Base-by-base conservation (phyloP, 2,329 filamentous ascomycete genomes). In the Domatiomyces globalis region DNA sequence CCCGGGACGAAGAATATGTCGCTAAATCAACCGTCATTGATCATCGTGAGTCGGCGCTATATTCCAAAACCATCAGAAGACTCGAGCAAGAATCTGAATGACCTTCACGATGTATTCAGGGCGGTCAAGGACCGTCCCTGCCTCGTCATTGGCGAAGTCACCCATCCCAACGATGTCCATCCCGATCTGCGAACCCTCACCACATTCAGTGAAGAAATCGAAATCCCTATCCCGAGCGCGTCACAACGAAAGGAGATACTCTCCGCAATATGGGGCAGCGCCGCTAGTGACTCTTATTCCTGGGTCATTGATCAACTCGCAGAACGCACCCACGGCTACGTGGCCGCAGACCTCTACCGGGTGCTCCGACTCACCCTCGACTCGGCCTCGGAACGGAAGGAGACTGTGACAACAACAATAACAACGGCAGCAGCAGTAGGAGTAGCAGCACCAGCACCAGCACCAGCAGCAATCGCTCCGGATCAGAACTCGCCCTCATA, bases 281-380 rank as follows among this genome's bases (percentile, higher is more conserved):
- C 64, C n/a, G 62, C 71, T 7, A 70, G 71, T 7, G 71, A 67
- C 50, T 15, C 33, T 39, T 15, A 15, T 10, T 73, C 82, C 2
- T 67, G 68, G 1, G 69, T 80, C 8, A 68, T 87, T 17, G 68
- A 74, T 3, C 69, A 74, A 17, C 69, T 94, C 44, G 83, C 83
- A 43, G 78, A 85, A 55, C 79, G 80, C 51, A 94, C 89, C 0
- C 88, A 95, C 62, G 90, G 89, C 3, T 95, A 87, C 65, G 94
- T 87, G 29, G 84, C 85, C 4, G 76, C 78, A 1, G 89, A 95
- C 64, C 71, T 95, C 1, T 70, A 73, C n/a, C 76, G 75, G 12
- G 71, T 95, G 0, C 71, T 84, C 46, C 68, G 75, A 46, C 66
- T 73, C 45, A 77, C 81, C 9, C 33, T 60, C 15, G 50, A 60